phyloP scores from a whole-genome alignment of 129 eudicot species.

The Centaurea solstitialis region DNA sequence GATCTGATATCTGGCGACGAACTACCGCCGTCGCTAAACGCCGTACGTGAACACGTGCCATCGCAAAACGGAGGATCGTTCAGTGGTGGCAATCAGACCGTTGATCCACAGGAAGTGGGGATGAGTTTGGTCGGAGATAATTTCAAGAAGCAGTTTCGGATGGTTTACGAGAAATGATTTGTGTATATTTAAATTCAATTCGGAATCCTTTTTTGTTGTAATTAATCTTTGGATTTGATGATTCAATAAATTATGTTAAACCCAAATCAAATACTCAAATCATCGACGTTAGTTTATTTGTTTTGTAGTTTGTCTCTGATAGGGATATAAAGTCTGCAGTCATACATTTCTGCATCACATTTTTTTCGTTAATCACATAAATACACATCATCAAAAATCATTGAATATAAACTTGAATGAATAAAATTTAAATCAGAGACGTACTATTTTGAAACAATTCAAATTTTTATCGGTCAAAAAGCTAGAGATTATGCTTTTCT shows the following conservation, averaged over 20 bases:
- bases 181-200: neutral
- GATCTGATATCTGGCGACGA: neutral
- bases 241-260: too few relatives aligned
- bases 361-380: too few relatives aligned
- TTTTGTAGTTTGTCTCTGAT: too few relatives aligned
- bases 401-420: too few relatives aligned
- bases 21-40: slow-evolving; percentile 6
- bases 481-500: too few relatives aligned
- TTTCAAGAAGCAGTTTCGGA: neutral
- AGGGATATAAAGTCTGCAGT: too few relatives aligned
- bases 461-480: too few relatives aligned
- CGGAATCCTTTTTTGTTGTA: neutral
- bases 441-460: too few relatives aligned
- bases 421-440: too few relatives aligned
- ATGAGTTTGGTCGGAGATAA: slow-evolving; percentile 14
- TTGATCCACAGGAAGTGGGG: neutral
- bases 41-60: neutral
- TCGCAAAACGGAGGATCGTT: slow-evolving; percentile 5
- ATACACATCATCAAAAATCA: too few relatives aligned
- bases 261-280: neutral
- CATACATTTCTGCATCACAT: too few relatives aligned
- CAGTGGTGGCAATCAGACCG: neutral
- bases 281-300: too few relatives aligned
- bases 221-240: neutral
- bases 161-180: neutral